A percentile compares a stretch with the other conserved stretches of the same genome.
phyloP scores from a whole-genome alignment of 148 eudicot genomes.

The Dysphania ambrosioides region DNA sequence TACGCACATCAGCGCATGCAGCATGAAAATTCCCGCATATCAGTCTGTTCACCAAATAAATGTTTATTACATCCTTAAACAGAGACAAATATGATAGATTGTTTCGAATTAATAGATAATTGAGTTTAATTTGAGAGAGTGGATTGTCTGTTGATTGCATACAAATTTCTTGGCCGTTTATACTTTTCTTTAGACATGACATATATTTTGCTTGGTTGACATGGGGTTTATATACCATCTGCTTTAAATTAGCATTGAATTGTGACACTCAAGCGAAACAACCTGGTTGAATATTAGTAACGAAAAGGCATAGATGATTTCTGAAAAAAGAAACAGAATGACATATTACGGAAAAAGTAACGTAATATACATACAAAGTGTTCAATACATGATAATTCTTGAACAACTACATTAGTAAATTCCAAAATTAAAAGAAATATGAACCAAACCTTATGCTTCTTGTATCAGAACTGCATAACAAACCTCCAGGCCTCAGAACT shows the following conservation, averaged over 20 bases:
- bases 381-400: slow-evolving; percentile 8
- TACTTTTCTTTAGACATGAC: no score
- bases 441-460: slow-evolving; percentile 54
- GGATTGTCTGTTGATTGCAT: no score
- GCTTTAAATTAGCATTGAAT: background rate
- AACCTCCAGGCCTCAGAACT: slow-evolving; percentile 87
- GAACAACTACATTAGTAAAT: background rate
- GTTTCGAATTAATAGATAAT: no score
- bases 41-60: no score
- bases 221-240: no score
- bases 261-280: background rate
- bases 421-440: background rate
- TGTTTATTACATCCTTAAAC: no score
- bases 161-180: no score
- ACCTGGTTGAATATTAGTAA: background rate
- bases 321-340: background rate
- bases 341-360: background rate
- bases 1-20: no score
- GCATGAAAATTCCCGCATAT: no score
- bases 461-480: slow-evolving; percentile 94
- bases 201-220: no score
- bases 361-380: background rate
- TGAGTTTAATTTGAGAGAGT: no score
- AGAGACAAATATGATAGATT: no score
- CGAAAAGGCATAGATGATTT: background rate